Evolutionary conservation across 2,329 filamentous ascomycete species (phyloP).

Genomic region (Pseudomassariella vexata): DNA sequence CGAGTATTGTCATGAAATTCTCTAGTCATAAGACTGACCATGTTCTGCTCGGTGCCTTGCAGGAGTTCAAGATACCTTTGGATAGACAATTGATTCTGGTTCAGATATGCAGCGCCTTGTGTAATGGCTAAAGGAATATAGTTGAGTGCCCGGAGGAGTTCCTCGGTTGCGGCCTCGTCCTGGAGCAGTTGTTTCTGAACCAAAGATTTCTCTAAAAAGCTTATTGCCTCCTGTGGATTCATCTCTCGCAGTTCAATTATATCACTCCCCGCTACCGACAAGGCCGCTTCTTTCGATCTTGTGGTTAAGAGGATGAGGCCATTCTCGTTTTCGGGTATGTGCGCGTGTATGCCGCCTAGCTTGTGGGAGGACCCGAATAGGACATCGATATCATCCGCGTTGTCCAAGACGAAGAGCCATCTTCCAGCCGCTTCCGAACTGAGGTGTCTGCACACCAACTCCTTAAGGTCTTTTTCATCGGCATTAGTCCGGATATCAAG

Average conservation of each 20-base stretch:
- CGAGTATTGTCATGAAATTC: conserved; percentile 27
- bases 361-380: conserved; percentile 11
- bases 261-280: conserved; percentile 15
- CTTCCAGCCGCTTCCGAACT: conserved; percentile 18
- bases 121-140: conserved; percentile 33
- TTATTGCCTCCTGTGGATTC: conserved; percentile 16
- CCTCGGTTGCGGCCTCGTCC: conserved; percentile 5
- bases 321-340: conserved; percentile 9
- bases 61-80: conserved; percentile 28
- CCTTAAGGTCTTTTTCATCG: conserved; percentile 51
- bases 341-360: conserved; percentile 1
- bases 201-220: conserved; percentile 20
- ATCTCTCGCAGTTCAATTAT: conserved; percentile 24
- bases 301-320: conserved; percentile 31
- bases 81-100: conserved; percentile 17
- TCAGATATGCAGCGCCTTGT: conserved; percentile 33
- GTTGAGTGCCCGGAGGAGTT: conserved; percentile 26
- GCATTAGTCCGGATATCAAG: conserved; percentile 32
- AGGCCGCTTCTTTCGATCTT: conserved; percentile 22
- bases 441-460: conserved; percentile 46
- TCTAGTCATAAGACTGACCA: conserved; percentile 23
- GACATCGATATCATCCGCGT: conserved; percentile 31
- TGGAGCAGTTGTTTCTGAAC: conserved; percentile 11
- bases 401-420: conserved; percentile 37
- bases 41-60: conserved; percentile 21